These are phyloP conservation scores for Alternaria angustiovoidea DNA, from an alignment of 2,329 filamentous ascomycete species.

Conservation along the genomic window DNA sequence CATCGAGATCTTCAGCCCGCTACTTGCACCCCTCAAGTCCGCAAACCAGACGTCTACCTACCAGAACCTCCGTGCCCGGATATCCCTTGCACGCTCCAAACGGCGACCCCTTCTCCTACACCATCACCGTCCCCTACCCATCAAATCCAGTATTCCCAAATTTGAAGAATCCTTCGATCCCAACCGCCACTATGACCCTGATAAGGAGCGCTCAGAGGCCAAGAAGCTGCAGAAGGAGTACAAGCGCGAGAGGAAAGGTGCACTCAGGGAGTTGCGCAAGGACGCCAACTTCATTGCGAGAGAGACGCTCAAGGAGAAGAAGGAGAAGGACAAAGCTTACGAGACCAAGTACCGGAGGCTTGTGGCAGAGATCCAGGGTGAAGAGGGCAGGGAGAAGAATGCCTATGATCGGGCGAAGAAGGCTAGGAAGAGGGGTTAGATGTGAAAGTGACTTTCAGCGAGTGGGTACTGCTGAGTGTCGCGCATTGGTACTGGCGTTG, in stretches of 20 bases:
- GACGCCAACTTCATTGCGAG: constrained; percentile 93
- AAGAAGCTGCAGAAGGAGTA: constrained; percentile 87
- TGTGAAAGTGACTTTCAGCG: not conserved
- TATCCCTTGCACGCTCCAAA: constrained; percentile 68
- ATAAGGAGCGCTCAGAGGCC: constrained; percentile 85
- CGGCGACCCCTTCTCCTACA: constrained; percentile 87
- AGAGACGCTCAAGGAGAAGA: constrained; percentile 90
- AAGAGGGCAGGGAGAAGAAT: constrained; percentile 88
- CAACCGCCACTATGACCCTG: constrained; percentile 94
- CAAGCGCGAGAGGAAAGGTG: constrained; percentile 95
- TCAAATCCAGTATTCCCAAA: constrained; percentile 88
- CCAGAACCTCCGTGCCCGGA: constrained; percentile 67
- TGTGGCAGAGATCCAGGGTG: constrained; percentile 92
- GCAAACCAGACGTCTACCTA: constrained; percentile 58
- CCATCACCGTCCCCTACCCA: constrained; percentile 85
- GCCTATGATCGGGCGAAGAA: constrained; percentile 87
- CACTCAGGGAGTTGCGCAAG: constrained; percentile 91
- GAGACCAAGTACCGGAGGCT: constrained; percentile 95
- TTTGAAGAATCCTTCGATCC: constrained; percentile 97
- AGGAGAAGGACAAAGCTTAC: constrained; percentile 89
- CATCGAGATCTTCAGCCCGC: constrained; percentile 77
- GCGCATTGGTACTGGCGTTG: not conserved
- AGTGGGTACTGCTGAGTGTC: too few species aligned
- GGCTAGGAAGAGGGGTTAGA: constrained; percentile 64
- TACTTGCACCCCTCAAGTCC: constrained; percentile 47